Evolutionary conservation across 2,329 filamentous ascomycete species (phyloP).

Genomic region (Fonsecaea pedrosoi): DNA sequence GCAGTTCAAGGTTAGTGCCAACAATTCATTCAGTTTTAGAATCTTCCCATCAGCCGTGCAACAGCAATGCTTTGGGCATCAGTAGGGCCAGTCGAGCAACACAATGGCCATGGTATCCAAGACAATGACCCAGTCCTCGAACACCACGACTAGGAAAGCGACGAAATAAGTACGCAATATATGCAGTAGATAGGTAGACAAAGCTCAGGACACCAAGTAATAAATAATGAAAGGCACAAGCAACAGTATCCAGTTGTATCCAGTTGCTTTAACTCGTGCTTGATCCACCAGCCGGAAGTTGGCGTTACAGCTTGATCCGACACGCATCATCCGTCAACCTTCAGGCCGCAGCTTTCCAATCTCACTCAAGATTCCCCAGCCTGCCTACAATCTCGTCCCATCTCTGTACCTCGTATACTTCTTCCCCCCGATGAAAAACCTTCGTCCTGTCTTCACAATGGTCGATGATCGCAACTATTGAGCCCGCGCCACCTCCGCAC

Average conservation of each 20-base stretch:
- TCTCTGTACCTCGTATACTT: neutral
- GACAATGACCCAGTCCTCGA: neutral
- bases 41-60: neutral
- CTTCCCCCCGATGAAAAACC: neutral
- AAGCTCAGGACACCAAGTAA: neutral
- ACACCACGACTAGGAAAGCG: too few species aligned
- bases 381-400: slow-evolving; percentile 7
- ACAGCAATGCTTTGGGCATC: neutral
- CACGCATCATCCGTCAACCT: neutral
- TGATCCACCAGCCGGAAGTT: slow-evolving; percentile 4
- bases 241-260: neutral
- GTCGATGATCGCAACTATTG: neutral
- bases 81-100: neutral
- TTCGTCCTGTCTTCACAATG: neutral
- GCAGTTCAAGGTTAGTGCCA: neutral
- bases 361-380: neutral
- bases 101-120: neutral
- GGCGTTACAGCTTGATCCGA: slow-evolving; percentile 2
- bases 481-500: neutral
- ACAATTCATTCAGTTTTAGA: neutral
- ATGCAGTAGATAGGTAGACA: neutral
- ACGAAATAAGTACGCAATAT: neutral
- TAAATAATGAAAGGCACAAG: slow-evolving; percentile 2
- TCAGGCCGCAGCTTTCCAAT: neutral
- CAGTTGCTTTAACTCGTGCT: neutral